These are phyloP conservation scores for Rhynchosporium secalis DNA, from an alignment of 2,329 filamentous ascomycete species.

Conservation along the genomic window DNA sequence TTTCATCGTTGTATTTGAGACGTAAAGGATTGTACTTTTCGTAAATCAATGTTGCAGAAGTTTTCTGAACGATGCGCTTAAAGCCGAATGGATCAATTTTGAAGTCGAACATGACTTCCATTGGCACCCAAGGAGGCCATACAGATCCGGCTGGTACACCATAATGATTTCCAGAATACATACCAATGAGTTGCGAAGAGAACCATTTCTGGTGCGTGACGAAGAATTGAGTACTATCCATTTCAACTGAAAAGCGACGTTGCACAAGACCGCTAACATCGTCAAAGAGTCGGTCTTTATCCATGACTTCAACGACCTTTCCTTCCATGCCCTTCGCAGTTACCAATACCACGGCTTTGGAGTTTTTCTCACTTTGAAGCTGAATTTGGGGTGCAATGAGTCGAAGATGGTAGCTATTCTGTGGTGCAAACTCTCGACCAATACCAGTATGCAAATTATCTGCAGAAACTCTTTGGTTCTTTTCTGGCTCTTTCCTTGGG, in stretches of 20 bases:
- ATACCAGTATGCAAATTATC: slow-evolving; percentile 73
- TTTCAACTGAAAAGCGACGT: slow-evolving; percentile 86
- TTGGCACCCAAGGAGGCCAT: slow-evolving; percentile 97
- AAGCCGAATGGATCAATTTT: slow-evolving; percentile 94
- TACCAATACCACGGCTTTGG: slow-evolving; percentile 93
- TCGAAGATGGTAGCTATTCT: slow-evolving; percentile 92
- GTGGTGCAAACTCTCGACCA: slow-evolving; percentile 81
- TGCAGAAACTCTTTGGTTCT: slow-evolving; percentile 46
- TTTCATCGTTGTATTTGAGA: slow-evolving; percentile 94
- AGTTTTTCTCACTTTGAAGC: slow-evolving; percentile 96
- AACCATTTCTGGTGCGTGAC: slow-evolving; percentile 94
- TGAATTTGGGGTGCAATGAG: slow-evolving; percentile 98
- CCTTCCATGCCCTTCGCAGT: slow-evolving; percentile 98
- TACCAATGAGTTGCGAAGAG: slow-evolving; percentile 76
- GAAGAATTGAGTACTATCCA: slow-evolving; percentile 98
- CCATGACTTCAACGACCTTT: slow-evolving; percentile 97
- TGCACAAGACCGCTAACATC: slow-evolving; percentile 94
- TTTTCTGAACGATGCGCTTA: slow-evolving; percentile 94
- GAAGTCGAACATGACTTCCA: slow-evolving; percentile 99
- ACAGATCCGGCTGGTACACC: slow-evolving; percentile 80
- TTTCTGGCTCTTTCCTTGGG: slow-evolving; percentile 9
- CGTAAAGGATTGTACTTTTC: slow-evolving; percentile 98
- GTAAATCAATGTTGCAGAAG: slow-evolving; percentile 88
- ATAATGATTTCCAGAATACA: slow-evolving; percentile 93
- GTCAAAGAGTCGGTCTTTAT: slow-evolving; percentile 89